Base-by-base conservation (phyloP, 306 rosid species). In the Quercus dentata region DNA sequence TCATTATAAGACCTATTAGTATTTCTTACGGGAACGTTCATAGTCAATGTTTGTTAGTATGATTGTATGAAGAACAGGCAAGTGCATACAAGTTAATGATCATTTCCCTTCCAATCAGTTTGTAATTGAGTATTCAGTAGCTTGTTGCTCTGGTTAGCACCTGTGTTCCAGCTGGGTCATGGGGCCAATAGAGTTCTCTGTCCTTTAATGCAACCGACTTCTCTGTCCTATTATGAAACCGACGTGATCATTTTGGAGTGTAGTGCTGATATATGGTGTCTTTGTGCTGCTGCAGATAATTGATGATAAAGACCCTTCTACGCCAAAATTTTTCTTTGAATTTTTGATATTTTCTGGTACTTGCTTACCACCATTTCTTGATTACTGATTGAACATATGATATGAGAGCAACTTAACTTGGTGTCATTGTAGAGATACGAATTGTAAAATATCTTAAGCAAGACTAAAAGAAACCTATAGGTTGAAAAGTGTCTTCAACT, bases 301-400 rank as follows among this genome's bases (percentile, higher is more conserved):
- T 75, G 78, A 78, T 17, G 83, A 81, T 31, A 75, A 78, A 31
- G 85, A 79, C 52, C 73, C 64, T 38, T 38, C 46, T 38, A 7
- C 11, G 46, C 3, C 44, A 1, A 38, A 38, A 38, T 38, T 38
- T 38, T 38, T 30, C 80, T 85, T 23, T 80, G 85, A 44, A 81
- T 81, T 70, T 71, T 81, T 76, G 71, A 56, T 81, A 78, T 38
- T 65, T 54, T 64, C 67, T 81, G 73, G 81, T 85, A 28, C 81
- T 81, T 35, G 88, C 80, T 61, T 74, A 81, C 74, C 85, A 81
- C 71, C 83, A 85, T 56, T 85, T 68, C 27, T 80, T 74, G 71
- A 79, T 74, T 41, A 83, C 88, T 14, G 78, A 85, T 51, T 78
- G 83, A 14, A 85, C 81, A 69, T 85, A 69, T n/a, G 85, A 81